Evolutionary conservation across 257 asterid species (phyloP), one percentile per base, ranked within the genome.

Genomic region (Buddleja alternifolia): DNA sequence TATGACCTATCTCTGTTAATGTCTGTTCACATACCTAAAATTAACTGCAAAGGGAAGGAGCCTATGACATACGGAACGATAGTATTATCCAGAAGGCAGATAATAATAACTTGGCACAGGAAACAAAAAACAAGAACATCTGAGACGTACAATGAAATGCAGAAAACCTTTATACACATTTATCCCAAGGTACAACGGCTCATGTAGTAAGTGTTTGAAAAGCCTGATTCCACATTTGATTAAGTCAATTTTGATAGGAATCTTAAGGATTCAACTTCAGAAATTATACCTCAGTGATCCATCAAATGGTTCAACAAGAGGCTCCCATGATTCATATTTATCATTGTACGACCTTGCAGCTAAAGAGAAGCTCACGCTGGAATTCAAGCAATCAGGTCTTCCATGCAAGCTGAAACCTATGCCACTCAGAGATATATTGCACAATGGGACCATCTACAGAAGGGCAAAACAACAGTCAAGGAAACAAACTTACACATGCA

Each of bases 311-410:
- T 93, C 99, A 80, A 93, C 74, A 63, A 93, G 82, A 75, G 99
- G 99, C 82, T 93, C 99, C 99, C 99, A 93, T n/a, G 96, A 76
- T 58, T 93, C 99, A 66, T 87, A 90, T 80, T 85, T 90, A 78
- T 93, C 99, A 77, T 93, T 93, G 76, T 81, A 93, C 19, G 97
- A 93, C 77, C 96, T 79, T 48, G 88, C 94, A 76, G 83, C 85
- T 75, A 93, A 81, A 62, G 97, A 90, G 76, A 90, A 90, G 70
- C 58, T 74, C 69, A 86, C 85, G 77, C 73, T 77, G 72, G 95
- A 87, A 73, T 62, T 84, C 82, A 79, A 75, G 78, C 66, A 69
- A 79, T 86, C 90, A 17, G 85, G 75, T 75, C 83, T 80, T 75
- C 92, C 96, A 70, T 73, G 91, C 62, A 84, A 77, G 78, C 83